Evolutionary conservation across 768 basidiomycete genomes (phyloP), one percentile per base, ranked within the genome.

Genomic region (Collybia sp.): DNA sequence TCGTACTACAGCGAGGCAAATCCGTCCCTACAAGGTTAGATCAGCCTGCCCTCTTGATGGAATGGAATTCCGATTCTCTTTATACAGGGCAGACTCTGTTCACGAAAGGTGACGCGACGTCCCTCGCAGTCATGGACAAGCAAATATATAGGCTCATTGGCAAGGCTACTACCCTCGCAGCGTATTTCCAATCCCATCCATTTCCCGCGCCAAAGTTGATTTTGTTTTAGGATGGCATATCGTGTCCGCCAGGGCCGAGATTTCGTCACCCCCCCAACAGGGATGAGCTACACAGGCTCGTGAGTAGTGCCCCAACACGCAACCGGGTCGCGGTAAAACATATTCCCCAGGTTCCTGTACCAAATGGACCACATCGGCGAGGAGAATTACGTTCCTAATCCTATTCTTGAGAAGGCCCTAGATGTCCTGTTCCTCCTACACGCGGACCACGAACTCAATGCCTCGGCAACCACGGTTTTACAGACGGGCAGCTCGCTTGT

Each of bases 371-470:
- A 92, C 56, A 70, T 90, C 11, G 76, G 83, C 49, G 75, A 85
- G 61, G 69, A 80, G 56, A 69, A 82, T 52, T 93, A 91, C 65
- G 70, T 61, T 13, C 93, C 93, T 0, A 87, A 89, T 54, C 90
- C 93, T 1, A 77, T 93, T 15, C 77, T 95, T 6, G 88, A 82
- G 58, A 91, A 87, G 55, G 93, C 93, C 3, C 72, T 95, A 45
- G 93, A 95, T 58, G 80, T 86, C 13, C 69, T 95, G 17, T 95
- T 94, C 72, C 72, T 94, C 45, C 70, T 93, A 18, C 90, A 92
- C 57, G 90, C 91, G 0, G 91, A 93, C 60, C 93, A 95, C 59
- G 93, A 94, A 58, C 68, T 94, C 55, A 94, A 94, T 53, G 90
- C 90, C 12, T 85, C 83, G 2, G 77, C 83, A 43, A 91, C 92